phyloP scores from a whole-genome alignment of 768 basidiomycete species.

The Pleurotus tuber-regium region DNA sequence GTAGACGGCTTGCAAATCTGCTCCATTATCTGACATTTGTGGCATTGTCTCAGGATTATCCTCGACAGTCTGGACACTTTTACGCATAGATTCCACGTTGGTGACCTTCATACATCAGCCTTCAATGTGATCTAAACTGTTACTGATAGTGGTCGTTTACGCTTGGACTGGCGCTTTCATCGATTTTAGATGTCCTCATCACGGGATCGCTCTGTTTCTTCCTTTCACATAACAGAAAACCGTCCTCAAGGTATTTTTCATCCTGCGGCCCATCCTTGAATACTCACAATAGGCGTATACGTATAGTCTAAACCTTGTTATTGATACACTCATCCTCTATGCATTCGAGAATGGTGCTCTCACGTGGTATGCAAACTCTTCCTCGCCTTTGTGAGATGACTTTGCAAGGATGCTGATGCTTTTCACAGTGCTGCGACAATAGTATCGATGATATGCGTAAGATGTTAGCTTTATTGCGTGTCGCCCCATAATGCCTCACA shows the following conservation, averaged over 20 bases:
- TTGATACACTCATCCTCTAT: slow-evolving; percentile 47
- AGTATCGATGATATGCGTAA: slow-evolving; percentile 45
- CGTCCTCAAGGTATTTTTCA: slow-evolving; percentile 34
- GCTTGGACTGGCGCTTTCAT: slow-evolving; percentile 47
- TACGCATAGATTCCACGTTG: slow-evolving; percentile 18
- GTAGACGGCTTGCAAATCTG: too few relatives aligned
- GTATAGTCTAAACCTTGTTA: slow-evolving; percentile 42
- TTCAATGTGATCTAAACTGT: slow-evolving; percentile 12
- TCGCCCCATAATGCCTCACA: neutral
- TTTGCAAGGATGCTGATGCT: neutral
- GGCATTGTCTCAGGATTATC: slow-evolving; percentile 27
- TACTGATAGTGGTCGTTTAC: slow-evolving; percentile 48
- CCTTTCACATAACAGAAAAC: slow-evolving; percentile 37
- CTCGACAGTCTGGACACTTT: slow-evolving; percentile 24
- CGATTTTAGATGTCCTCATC: slow-evolving; percentile 47
- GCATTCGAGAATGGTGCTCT: slow-evolving; percentile 52
- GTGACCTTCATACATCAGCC: slow-evolving; percentile 6
- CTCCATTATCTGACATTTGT: too few relatives aligned
- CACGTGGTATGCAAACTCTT: slow-evolving; percentile 34
- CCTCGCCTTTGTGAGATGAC: too few relatives aligned
- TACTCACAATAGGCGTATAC: too few relatives aligned
- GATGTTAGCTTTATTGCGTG: slow-evolving; percentile 12
- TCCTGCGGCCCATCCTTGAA: too few relatives aligned
- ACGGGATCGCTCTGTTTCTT: slow-evolving; percentile 43
- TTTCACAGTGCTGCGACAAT: slow-evolving; percentile 36